These are phyloP conservation scores for Papiliotrema fonsecae DNA, from an alignment of 1,284 basidiomycete genomes.

Conservation along the genomic window DNA sequence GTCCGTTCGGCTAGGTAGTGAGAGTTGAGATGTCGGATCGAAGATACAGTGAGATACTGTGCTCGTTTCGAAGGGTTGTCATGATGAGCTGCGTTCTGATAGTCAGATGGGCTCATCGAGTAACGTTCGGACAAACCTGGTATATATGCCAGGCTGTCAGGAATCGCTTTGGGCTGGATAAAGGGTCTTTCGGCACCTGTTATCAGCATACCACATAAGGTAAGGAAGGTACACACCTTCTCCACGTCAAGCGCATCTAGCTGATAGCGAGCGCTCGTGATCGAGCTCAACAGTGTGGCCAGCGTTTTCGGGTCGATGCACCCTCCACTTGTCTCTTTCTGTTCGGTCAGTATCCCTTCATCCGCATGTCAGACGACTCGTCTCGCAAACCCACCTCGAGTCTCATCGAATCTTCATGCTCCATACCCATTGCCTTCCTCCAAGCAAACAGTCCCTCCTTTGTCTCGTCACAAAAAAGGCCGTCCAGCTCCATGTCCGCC, in stretches of 20 bases:
- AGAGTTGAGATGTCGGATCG: constrained; percentile 25
- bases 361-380: not conserved
- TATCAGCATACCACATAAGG: not conserved
- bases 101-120: not conserved
- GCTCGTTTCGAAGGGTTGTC: not conserved
- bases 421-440: constrained; percentile 42
- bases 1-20: constrained; percentile 31
- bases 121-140: constrained; percentile 13
- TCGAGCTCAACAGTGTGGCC: constrained; percentile 33
- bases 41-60: constrained; percentile 23
- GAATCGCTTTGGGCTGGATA: constrained; percentile 27
- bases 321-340: constrained; percentile 44
- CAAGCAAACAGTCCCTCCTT: constrained; percentile 39
- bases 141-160: constrained; percentile 31
- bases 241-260: constrained; percentile 34
- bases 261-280: constrained; percentile 40
- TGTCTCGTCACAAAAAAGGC: constrained; percentile 45
- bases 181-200: constrained; percentile 40
- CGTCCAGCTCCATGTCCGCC: constrained; percentile 31
- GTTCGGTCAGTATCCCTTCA: not conserved
- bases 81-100: not conserved
- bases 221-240: constrained; percentile 12
- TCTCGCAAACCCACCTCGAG: constrained; percentile 29
- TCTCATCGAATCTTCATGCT: constrained; percentile 36
- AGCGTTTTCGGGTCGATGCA: constrained; percentile 43